These are phyloP conservation scores for Populus ilicifolia DNA, from an alignment of 345 rosid species.

Conservation along the genomic window DNA sequence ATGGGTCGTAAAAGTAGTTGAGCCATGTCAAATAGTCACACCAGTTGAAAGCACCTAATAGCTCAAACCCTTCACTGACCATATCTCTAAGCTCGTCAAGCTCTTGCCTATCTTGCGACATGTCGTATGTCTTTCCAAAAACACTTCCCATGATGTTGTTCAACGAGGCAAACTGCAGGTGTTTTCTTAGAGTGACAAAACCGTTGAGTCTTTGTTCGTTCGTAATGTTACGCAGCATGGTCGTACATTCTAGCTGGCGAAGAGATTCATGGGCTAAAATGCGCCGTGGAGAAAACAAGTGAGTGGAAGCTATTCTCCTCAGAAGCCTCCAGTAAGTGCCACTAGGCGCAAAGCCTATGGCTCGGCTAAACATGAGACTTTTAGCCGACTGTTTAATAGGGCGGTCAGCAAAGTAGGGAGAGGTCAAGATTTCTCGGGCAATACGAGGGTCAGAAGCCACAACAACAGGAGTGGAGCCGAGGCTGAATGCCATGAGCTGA, in stretches of 20 bases:
- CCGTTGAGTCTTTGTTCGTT: slow-evolving; percentile 41
- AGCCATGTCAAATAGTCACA: slow-evolving; percentile 71
- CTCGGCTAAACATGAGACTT: slow-evolving; percentile 75
- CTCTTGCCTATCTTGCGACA: slow-evolving; percentile 23
- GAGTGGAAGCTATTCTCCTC: slow-evolving; percentile 69
- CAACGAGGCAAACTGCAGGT: slow-evolving; percentile 69
- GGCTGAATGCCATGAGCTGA: slow-evolving; percentile 83
- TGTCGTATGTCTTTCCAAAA: slow-evolving; percentile 63
- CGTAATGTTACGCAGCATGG: slow-evolving; percentile 41
- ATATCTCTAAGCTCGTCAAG: slow-evolving; percentile 48
- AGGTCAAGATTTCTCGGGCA: slow-evolving; percentile 69
- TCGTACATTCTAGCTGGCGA: slow-evolving; percentile 50
- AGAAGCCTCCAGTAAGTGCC: slow-evolving; percentile 83
- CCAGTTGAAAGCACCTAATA: slow-evolving; percentile 81
- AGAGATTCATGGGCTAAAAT: slow-evolving; percentile 55
- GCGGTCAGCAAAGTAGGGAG: slow-evolving; percentile 71
- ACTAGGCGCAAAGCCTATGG: slow-evolving; percentile 89
- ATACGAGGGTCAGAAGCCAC: slow-evolving; percentile 63
- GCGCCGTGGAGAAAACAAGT: slow-evolving; percentile 66
- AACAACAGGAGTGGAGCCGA: slow-evolving; percentile 66
- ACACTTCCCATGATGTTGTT: slow-evolving; percentile 88
- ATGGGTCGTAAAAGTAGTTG: slow-evolving; percentile 54
- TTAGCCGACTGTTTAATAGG: slow-evolving; percentile 80
- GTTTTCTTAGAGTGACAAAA: slow-evolving; percentile 47
- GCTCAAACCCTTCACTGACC: slow-evolving; percentile 81